Evolutionary conservation across 805 yeast species (phyloP), one percentile per base, ranked within the genome.

Genomic region (Teunomyces aglyptinius): DNA sequence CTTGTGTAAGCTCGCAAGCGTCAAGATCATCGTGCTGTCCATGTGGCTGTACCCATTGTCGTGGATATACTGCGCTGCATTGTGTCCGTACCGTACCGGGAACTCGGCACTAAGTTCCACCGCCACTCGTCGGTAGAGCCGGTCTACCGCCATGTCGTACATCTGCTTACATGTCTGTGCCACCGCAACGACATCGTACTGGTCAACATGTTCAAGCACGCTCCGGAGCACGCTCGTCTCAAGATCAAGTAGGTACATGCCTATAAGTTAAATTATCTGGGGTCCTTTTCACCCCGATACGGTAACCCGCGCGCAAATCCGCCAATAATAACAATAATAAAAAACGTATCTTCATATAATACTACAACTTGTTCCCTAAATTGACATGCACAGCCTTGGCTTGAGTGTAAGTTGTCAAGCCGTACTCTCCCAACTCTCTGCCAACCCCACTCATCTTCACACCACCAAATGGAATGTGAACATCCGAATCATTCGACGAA

Each of bases 321-420:
- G 13, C 11, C 11, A 29, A 29, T n/a, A n/a, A n/a, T n/a, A n/a
- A n/a, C n/a, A n/a, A n/a, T n/a, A n/a, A n/a, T n/a, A n/a, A 29
- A 29, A n/a, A 29, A 29, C 19, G 36, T 38, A 15, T 33, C n/a
- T n/a, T 18, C 35, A 27, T 15, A 32, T 15, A 24, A 20, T 20
- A 20, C 24, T 20, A 20, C 58, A 71, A 63, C 45, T 53, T 70
- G 44, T 61, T 61, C 15, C 81, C 80, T 54, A 85, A 63, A 69
- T 86, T 88, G 50, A 90, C 83, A 48, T 60, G 63, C 41, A 60
- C 59, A 22, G 71, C 64, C 57, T 67, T 66, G 43, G 64, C 64
- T 47, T 65, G 67, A 26, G 71, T 65, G 56, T 67, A 67, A 48
- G 59, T 64, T 42, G 60, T 52, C 54, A 67, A 58, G 6, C 68